Base-by-base conservation (phyloP, 345 rosid species). In the Eucalyptus marginata region DNA sequence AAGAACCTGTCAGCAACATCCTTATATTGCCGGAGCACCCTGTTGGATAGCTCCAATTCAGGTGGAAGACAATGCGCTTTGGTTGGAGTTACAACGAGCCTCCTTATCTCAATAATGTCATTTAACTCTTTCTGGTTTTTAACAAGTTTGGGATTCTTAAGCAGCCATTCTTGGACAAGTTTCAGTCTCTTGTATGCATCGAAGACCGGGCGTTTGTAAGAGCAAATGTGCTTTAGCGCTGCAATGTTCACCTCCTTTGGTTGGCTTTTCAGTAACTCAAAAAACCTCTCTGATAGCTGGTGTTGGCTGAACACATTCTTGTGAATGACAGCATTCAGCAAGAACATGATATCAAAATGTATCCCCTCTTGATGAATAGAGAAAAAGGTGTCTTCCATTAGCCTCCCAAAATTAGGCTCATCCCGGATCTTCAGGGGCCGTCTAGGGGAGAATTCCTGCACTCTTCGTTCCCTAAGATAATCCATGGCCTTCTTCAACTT, bases 1-100 rank as follows among this genome's bases (percentile, higher is more conserved):
- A 97, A 49, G 92, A 97, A 96, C 47, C 96, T 93, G 68, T 97
- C 97, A n/a, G 95, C 92, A 50, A 94, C 92, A 58, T 93, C 92
- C 86, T 87, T 95, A 89, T 96, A 97, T 83, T 92, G 94, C 93
- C 99, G 93, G 86, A 97, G 93, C 85, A 96, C 97, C 92, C 99
- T 94, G 89, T 97, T 97, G 90, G 99, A 97, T 88, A 97, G 97
- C 91, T 96, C 99, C 87, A 93, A 94, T 92, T 96, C 99, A 27
- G 99, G 98, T 86, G 95, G 98, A 88, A 95, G 95, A 93, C 99
- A 96, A 90, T 97, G 94, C 12, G 97, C 96, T 94, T 90, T 96
- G 25, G 97, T 96, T 54, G 99, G 99, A 84, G 99, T 96, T 84
- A 97, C 94, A 40, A 90, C 94, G 90, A 97, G 86, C 95, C 99